These are phyloP conservation scores for Penicillium ucsense DNA, from an alignment of 495 filamentous ascomycete genomes.

Conservation along the genomic window DNA sequence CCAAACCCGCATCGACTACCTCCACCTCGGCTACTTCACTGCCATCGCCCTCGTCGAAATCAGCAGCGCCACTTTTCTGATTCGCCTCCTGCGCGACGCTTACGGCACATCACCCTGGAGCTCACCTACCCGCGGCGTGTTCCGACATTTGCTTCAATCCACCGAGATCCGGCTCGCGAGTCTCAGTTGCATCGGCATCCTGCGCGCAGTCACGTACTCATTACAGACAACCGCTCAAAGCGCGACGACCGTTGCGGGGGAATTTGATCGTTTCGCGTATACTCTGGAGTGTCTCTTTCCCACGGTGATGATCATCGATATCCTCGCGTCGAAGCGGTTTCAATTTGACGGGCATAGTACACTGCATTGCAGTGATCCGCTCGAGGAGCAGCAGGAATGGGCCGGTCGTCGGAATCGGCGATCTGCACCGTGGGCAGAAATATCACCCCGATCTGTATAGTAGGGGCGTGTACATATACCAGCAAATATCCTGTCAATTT, in stretches of 20 bases:
- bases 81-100: background rate
- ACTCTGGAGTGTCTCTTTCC: background rate
- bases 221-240: background rate
- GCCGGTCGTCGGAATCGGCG: background rate
- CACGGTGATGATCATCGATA: background rate
- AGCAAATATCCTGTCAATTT: too few species aligned
- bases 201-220: background rate
- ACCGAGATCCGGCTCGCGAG: background rate
- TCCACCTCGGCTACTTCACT: background rate
- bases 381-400: background rate
- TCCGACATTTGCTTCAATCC: background rate
- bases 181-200: background rate
- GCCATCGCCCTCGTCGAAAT: background rate
- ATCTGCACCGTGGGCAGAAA: background rate
- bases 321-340: background rate
- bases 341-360: background rate
- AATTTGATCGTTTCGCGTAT: background rate
- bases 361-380: background rate
- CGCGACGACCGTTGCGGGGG: background rate
- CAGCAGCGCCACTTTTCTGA: background rate
- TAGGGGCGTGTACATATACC: too few species aligned
- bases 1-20: background rate
- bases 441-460: background rate
- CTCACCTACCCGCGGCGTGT: background rate
- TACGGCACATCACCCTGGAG: background rate